Evolutionary conservation across 139 green algal genomes (phyloP).

Genomic region (Helicosporidium sp.): DNA sequence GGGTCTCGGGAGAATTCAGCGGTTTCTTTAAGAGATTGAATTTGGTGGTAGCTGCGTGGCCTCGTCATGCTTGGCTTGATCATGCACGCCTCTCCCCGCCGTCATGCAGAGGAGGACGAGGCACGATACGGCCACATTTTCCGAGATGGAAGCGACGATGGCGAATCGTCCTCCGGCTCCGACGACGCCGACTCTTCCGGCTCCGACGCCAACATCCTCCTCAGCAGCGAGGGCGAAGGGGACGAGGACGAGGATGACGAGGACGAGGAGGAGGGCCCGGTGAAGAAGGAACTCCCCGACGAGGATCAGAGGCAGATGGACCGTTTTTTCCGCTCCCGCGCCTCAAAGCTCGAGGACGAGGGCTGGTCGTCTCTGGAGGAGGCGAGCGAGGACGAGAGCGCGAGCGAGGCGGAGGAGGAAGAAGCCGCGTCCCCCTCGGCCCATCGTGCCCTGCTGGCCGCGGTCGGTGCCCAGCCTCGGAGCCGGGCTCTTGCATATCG

Average conservation of each 20-base stretch:
- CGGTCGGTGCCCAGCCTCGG: slow-evolving; percentile 31
- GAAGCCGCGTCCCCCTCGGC: too few species aligned
- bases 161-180: slow-evolving; percentile 1
- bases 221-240: slow-evolving; percentile 10
- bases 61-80: background rate
- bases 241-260: slow-evolving; percentile 8
- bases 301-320: slow-evolving; percentile 2
- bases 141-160: slow-evolving; percentile 15
- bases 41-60: background rate
- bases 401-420: slow-evolving; percentile 68
- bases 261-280: slow-evolving; percentile 4
- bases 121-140: slow-evolving; percentile 52
- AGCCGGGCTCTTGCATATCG: too few species aligned
- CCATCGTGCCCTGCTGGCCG: slow-evolving; percentile 55
- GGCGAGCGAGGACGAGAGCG: slow-evolving; percentile 35
- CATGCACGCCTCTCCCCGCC: background rate
- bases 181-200: background rate
- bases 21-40: background rate
- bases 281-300: slow-evolving; percentile 3
- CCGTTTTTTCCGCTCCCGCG: slow-evolving; percentile 9
- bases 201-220: background rate
- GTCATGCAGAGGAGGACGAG: slow-evolving; percentile 47
- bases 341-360: slow-evolving; percentile 20
- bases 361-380: too few species aligned
- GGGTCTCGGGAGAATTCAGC: background rate